These are phyloP conservation scores for Penicilliopsis zonata DNA, from an alignment of 495 filamentous ascomycete species.

Conservation along the genomic window DNA sequence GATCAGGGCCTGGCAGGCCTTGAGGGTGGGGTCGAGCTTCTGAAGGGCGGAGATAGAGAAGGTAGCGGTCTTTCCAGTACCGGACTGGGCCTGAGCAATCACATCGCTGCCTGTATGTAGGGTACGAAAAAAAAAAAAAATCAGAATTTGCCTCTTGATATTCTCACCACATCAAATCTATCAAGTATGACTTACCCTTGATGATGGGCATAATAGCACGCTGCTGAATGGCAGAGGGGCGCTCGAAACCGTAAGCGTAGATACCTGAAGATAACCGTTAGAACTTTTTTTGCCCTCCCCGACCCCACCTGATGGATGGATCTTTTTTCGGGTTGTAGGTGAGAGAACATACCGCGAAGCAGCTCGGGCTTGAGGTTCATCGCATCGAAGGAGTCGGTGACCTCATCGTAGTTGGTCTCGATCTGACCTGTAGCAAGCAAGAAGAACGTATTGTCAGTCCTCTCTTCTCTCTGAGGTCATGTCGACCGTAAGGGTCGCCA, in stretches of 20 bases:
- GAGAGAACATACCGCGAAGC: slow-evolving; percentile 89
- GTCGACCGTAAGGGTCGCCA: not conserved
- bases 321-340: slow-evolving; percentile 3
- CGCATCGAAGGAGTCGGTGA: slow-evolving; percentile 95
- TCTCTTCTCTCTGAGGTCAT: slow-evolving; percentile 2
- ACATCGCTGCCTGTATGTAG: slow-evolving; percentile 75
- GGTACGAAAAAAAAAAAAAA: no score
- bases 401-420: slow-evolving; percentile 99
- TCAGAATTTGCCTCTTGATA: no score
- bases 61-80: slow-evolving; percentile 98
- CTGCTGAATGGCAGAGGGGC: slow-evolving; percentile 98
- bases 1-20: slow-evolving; percentile 91
- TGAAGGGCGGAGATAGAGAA: slow-evolving; percentile 98
- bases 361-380: slow-evolving; percentile 96
- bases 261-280: slow-evolving; percentile 56
- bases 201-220: slow-evolving; percentile 99
- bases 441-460: slow-evolving; percentile 14
- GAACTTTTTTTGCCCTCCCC: slow-evolving; percentile 12
- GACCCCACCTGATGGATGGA: slow-evolving; percentile 4
- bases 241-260: slow-evolving; percentile 99
- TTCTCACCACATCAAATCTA: slow-evolving; percentile 3
- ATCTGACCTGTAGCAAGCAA: slow-evolving; percentile 67
- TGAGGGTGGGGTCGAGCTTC: slow-evolving; percentile 88
- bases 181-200: slow-evolving; percentile 62
- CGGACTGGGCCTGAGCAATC: slow-evolving; percentile 97